Conservation (phyloP, 768 basidiomycete species). For the Auriculariales sp. region DNA sequence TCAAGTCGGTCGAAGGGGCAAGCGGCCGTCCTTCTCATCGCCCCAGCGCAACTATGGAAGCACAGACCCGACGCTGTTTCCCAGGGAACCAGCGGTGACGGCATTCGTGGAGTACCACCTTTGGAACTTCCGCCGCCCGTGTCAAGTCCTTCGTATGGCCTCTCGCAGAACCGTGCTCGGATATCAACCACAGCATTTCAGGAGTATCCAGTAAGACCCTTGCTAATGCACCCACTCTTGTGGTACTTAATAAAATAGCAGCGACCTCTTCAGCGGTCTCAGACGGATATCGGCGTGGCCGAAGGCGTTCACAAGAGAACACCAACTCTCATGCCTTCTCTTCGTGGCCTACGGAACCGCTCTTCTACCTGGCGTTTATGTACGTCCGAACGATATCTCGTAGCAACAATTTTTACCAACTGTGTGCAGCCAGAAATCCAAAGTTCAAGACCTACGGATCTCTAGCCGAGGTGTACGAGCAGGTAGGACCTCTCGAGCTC, state of each 20-base stretch:
- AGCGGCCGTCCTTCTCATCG: background rate
- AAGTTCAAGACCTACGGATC: slow-evolving; percentile 26
- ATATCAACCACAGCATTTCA: background rate
- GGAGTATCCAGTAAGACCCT: background rate
- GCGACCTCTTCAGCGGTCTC: background rate
- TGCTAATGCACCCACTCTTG: background rate
- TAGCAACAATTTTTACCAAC: slow-evolving; percentile 17
- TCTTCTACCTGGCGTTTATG: background rate
- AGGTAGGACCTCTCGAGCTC: slow-evolving; percentile 45
- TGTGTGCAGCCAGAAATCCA: slow-evolving; percentile 19
- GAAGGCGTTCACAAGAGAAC: background rate
- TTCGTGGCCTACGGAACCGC: background rate
- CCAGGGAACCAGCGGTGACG: no score
- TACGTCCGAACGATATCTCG: background rate
- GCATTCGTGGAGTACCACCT: background rate
- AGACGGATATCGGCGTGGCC: background rate
- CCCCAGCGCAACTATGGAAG: slow-evolving; percentile 6
- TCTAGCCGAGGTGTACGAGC: no score
- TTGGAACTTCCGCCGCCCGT: background rate
- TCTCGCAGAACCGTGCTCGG: background rate
- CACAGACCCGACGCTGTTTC: background rate
- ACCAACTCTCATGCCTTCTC: background rate
- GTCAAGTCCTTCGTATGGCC: background rate
- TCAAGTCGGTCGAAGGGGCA: background rate
- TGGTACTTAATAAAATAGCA: no score